phyloP scores from a whole-genome alignment of 768 basidiomycete species.

The Trametes coccinea region DNA sequence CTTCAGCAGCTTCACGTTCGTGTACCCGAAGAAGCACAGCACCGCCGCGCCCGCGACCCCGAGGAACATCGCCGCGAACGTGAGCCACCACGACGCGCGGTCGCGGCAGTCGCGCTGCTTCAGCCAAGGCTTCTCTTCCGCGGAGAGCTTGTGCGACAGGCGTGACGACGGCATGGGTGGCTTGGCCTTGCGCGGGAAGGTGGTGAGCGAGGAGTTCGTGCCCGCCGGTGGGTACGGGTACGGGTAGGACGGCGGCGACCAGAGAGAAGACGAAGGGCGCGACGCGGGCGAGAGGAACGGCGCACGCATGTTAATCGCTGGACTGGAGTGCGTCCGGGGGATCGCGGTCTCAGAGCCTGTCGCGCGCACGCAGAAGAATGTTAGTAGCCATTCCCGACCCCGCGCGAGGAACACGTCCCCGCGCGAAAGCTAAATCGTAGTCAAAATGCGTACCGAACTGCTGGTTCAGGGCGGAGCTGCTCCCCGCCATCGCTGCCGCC shows the following conservation, averaged over 20 bases:
- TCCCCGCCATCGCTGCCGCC: conserved; percentile 40
- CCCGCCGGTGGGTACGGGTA: conserved; percentile 27
- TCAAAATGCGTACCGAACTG: conserved; percentile 11
- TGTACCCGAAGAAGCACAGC: conserved; percentile 48
- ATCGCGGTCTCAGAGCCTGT: conserved; percentile 24
- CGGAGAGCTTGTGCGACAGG: conserved; percentile 50
- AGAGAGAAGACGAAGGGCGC: conserved; percentile 59
- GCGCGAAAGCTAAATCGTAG: not conserved
- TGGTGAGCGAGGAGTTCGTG: conserved; percentile 7
- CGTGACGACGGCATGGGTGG: conserved; percentile 39
- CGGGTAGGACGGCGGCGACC: conserved; percentile 57
- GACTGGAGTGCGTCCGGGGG: conserved; percentile 42
- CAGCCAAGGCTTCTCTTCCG: conserved; percentile 53
- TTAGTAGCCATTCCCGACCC: conserved; percentile 1
- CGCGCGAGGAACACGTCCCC: not conserved
- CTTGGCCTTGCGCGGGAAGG: conserved; percentile 25
- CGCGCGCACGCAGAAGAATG: not conserved
- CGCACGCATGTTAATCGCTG: conserved; percentile 56
- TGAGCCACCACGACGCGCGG: conserved; percentile 52
- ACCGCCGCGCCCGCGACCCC: conserved; percentile 45
- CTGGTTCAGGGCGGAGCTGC: conserved; percentile 22
- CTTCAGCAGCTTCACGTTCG: conserved; percentile 39
- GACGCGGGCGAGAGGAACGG: conserved; percentile 73
- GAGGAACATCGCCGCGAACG: conserved; percentile 41
- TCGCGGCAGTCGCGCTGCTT: conserved; percentile 42